These are phyloP conservation scores for Clarkia xantiana DNA, from an alignment of 345 rosid species.

Conservation along the genomic window DNA sequence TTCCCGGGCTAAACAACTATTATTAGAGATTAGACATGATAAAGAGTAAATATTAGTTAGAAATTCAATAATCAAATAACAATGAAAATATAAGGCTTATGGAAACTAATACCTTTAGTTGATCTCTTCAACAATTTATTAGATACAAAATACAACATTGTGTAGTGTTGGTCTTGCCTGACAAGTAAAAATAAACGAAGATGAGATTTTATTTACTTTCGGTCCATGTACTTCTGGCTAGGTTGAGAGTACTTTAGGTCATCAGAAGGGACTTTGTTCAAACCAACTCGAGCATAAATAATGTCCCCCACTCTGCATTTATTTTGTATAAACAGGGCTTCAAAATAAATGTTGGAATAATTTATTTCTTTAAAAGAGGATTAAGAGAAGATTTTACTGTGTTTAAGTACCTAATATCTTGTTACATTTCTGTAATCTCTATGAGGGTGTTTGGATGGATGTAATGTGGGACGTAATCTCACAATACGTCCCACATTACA, in stretches of 20 bases:
- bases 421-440: slow-evolving; percentile 94
- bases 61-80: background rate
- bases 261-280: slow-evolving; percentile 96
- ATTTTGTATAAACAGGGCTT: background rate
- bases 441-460: slow-evolving; percentile 86
- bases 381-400: too few relatives aligned
- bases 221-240: slow-evolving; percentile 83
- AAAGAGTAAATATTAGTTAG: background rate
- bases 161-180: too few relatives aligned
- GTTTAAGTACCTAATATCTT: background rate
- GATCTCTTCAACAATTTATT: slow-evolving; percentile 39
- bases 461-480: too few relatives aligned
- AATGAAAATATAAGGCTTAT: background rate
- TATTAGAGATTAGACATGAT: background rate
- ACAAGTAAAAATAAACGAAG: slow-evolving; percentile 6
- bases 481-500: too few relatives aligned
- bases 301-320: slow-evolving; percentile 73
- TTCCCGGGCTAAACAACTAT: slow-evolving; percentile 27
- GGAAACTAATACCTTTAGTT: slow-evolving; percentile 31
- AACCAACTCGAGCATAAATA: slow-evolving; percentile 82
- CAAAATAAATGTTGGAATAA: too few relatives aligned
- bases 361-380: too few relatives aligned
- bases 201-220: slow-evolving; percentile 47
- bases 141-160: slow-evolving; percentile 41
- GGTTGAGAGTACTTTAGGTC: slow-evolving; percentile 91